Conservation (phyloP, 306 rosid species). For the Begonia loranthoides region DNA sequence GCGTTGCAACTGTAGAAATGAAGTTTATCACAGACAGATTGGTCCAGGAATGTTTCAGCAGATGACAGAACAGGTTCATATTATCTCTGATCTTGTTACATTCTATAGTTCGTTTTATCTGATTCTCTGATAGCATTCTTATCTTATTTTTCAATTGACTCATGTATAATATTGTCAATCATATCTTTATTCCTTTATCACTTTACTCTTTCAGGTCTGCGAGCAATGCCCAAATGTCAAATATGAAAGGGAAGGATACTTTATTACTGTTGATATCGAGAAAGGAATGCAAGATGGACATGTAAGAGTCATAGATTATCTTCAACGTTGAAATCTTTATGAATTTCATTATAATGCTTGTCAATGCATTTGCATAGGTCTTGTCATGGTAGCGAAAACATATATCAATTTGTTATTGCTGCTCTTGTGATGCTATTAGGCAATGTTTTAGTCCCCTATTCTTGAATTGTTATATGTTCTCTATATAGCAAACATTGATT, state of each 20-base stretch:
- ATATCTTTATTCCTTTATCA: not conserved
- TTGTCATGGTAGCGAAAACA: too few relatives aligned
- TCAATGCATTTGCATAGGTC: too few relatives aligned
- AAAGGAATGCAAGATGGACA: constrained; percentile 99
- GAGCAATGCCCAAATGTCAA: constrained; percentile 92
- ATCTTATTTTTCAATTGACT: too few relatives aligned
- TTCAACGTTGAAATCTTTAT: not conserved
- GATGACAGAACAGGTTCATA: constrained; percentile 87
- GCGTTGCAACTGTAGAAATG: constrained; percentile 90
- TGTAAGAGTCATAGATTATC: constrained; percentile 36
- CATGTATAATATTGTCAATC: too few relatives aligned
- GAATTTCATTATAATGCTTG: too few relatives aligned
- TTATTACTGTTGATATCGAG: constrained; percentile 84
- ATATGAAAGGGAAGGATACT: constrained; percentile 87
- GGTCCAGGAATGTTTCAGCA: constrained; percentile 99
- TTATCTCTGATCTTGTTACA: not conserved
- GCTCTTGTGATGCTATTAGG: too few relatives aligned
- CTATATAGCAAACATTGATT: not conserved
- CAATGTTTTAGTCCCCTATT: too few relatives aligned
- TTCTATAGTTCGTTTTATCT: not conserved
- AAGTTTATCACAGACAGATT: constrained; percentile 92
- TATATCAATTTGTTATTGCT: too few relatives aligned
- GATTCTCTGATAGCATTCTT: not conserved
- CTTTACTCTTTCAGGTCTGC: constrained; percentile 57
- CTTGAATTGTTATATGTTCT: too few relatives aligned